Evolutionary conservation across 2,329 filamentous ascomycete genomes (phyloP), one percentile per base, ranked within the genome.

Genomic region (Hyphodiscus sp.): DNA sequence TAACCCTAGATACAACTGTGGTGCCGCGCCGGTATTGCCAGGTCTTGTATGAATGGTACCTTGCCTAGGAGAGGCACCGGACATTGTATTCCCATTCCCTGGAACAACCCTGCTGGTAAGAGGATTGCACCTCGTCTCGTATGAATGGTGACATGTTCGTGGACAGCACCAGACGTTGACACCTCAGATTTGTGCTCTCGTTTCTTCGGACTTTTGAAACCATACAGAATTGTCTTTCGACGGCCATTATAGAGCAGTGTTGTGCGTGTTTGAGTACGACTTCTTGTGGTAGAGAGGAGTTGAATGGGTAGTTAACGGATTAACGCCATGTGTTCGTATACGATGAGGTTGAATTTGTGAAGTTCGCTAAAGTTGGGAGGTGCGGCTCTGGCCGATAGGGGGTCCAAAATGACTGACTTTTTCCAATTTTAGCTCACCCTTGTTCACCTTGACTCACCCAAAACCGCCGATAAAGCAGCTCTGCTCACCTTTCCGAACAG

Each of bases 11-110:
- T 45, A 45, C n/a, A n/a, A n/a, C n/a, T n/a, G n/a, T n/a, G n/a
- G n/a, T n/a, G n/a, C n/a, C n/a, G n/a, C n/a, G n/a, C n/a, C n/a
- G n/a, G n/a, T 49, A 7, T 53, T 56, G 50, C 44, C 51, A 38
- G 41, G 48, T 53, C 19, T 56, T 50, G 51, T 47, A 53, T 53
- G 41, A 51, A 51, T 55, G 42, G 53, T 51, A 48, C 54, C 47
- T 53, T 52, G 33, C 44, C 50, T 56, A 53, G 43, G 49, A 56
- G 47, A 47, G 30, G 41, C 51, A 56, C 50, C 45, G 47, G 51
- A 53, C 33, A 48, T 51, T 53, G 44, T 51, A 53, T 56, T 56
- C 51, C 51, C 51, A 53, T 56, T 53, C 51, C 47, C 47, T 53
- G 33, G 44, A 29, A 53, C 38, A 56, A 56, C 54, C 20, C 38